Evolutionary conservation across 2,329 filamentous ascomycete species (phyloP), one percentile per base, ranked within the genome.

Genomic region (Fusarium miscanthi): DNA sequence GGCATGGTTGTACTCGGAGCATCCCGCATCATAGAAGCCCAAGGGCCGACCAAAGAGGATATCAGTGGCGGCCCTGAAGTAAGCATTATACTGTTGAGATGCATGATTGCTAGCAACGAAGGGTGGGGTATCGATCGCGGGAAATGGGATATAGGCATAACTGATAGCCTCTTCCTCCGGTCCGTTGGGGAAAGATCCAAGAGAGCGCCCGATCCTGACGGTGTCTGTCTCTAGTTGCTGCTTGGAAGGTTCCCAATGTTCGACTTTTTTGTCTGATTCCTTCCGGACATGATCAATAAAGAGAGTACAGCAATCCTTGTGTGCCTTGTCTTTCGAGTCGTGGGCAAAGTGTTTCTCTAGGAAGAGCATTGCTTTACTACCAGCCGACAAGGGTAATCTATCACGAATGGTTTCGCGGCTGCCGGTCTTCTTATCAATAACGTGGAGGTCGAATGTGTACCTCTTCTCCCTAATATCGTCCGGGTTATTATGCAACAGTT

Each of bases 81-180:
- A 75, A 1, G 56, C 57, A 42, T 74, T 75, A 61, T 74, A 81
- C 48, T 79, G 75, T 46, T 80, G 74, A 17, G 73, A 69, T 4
- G 68, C 77, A 66, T 75, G 80, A 6, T 49, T 48, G 7, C 53
- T 19, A 23, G 72, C 57, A 13, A 33, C 30, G 25, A 76, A 77
- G 7, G 10, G 35, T 2, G 21, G 5, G 2, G 12, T 38, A 13
- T 52, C 67, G 30, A 40, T 46, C 25, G 68, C 64, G 33, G 76
- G 76, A 33, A 78, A 73, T 16, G 75, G 40, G 4, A 78, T 33
- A n/a, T 77, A 78, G 2, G 76, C 70, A 37, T 66, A 66, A 45
- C 66, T 63, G 8, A 70, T 38, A 12, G 59, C 64, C 16, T 61
- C 49, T 2, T 57, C 27, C 13, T 59, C 57, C 1, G 68, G 65